phyloP scores from a whole-genome alignment of 2,329 filamentous ascomycete genomes.

The Parastagonospora nodorum region DNA sequence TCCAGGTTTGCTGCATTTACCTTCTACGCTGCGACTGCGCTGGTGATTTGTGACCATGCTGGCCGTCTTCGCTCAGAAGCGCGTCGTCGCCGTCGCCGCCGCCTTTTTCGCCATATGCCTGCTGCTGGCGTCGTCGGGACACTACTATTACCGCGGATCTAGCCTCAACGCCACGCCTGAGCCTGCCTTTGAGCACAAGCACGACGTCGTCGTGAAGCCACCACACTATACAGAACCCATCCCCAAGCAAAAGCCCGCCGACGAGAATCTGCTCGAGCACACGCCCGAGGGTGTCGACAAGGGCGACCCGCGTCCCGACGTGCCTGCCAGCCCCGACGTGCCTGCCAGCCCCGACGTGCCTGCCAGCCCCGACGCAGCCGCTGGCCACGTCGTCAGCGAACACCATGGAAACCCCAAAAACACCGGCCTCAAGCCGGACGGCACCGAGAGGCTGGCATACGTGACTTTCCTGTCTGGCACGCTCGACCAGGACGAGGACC shows the following conservation, averaged over 20 bases:
- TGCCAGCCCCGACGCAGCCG: not conserved
- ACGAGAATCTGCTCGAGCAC: not conserved
- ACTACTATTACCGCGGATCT: not conserved
- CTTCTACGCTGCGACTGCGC: not conserved
- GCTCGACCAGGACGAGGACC: slow-evolving; percentile 16
- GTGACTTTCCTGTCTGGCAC: slow-evolving; percentile 32
- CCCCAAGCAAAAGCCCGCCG: not conserved
- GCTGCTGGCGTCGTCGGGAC: not conserved
- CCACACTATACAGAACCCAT: not conserved
- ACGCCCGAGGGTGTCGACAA: not conserved
- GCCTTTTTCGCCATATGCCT: not conserved
- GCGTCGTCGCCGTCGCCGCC: not conserved
- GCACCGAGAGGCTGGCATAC: slow-evolving; percentile 26
- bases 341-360: not conserved
- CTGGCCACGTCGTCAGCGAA: not conserved
- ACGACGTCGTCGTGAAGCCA: not conserved
- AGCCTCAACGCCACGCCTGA: not conserved
- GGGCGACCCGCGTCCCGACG: too few relatives aligned
- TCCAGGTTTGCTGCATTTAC: too few relatives aligned
- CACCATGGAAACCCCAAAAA: not conserved
- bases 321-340: not conserved
- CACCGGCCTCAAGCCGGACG: not conserved
- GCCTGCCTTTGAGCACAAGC: not conserved
- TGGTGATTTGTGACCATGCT: not conserved
- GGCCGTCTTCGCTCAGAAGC: not conserved